Evolutionary conservation across 441 rosid genomes (phyloP).

Genomic region (Iberis amara): DNA sequence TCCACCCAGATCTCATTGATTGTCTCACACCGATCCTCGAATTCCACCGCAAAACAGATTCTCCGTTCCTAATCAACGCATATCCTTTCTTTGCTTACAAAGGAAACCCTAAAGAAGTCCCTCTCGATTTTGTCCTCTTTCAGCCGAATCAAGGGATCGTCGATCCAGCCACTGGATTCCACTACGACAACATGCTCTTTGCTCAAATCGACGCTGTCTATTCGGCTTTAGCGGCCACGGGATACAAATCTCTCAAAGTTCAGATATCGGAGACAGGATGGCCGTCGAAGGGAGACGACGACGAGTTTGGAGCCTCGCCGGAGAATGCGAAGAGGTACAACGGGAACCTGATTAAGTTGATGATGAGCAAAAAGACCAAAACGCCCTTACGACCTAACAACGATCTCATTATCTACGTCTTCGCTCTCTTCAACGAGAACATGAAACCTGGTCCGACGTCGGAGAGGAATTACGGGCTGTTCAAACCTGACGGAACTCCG

Average conservation of each 20-base stretch:
- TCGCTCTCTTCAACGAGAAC: conserved; percentile 87
- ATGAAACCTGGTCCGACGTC: conserved; percentile 91
- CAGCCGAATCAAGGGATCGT: conserved; percentile 63
- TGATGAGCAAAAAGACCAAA: conserved; percentile 48
- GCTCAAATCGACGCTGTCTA: conserved; percentile 83
- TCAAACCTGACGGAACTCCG: conserved; percentile 79
- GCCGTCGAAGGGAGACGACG: conserved; percentile 91
- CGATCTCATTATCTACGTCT: conserved; percentile 55
- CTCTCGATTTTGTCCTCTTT: conserved; percentile 72
- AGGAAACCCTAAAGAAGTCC: conserved; percentile 64
- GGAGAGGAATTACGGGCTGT: conserved; percentile 89
- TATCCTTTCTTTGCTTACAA: conserved; percentile 94
- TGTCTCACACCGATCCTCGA: conserved; percentile 49
- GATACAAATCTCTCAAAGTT: conserved; percentile 52
- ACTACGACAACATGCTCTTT: conserved; percentile 81
- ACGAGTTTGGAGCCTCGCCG: conserved; percentile 67
- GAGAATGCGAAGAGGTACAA: conserved; percentile 82
- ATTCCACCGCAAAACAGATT: conserved; percentile 57
- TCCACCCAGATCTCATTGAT: conserved; percentile 52
- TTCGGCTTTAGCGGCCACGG: conserved; percentile 55
- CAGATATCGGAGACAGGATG: conserved; percentile 93
- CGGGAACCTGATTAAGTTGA: conserved; percentile 61
- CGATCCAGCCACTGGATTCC: conserved; percentile 62
- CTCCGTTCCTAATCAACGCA: conserved; percentile 78
- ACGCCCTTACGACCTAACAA: conserved; percentile 66